These are phyloP conservation scores for Neurospora sp. DNA, from an alignment of 2,329 filamentous ascomycete species.

Conservation along the genomic window DNA sequence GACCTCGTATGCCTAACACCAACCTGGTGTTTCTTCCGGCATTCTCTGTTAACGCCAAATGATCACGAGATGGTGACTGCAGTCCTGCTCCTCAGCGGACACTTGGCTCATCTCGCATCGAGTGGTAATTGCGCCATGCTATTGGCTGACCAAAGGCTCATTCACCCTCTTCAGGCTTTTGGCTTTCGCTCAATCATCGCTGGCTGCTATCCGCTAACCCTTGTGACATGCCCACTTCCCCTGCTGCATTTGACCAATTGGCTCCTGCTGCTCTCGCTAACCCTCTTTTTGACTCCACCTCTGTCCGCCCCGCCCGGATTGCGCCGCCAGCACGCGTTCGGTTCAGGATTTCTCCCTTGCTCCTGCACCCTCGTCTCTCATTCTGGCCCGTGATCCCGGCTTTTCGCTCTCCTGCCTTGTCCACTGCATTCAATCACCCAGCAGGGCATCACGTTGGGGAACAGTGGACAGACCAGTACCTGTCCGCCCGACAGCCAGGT, in stretches of 20 bases:
- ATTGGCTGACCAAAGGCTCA: slow-evolving; percentile 12
- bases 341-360: slow-evolving; percentile 4
- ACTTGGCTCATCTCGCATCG: slow-evolving; percentile 14
- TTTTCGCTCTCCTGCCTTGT: background rate
- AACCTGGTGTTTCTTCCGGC: too few relatives aligned
- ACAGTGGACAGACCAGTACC: background rate
- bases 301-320: slow-evolving; percentile 14
- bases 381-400: background rate
- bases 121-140: background rate
- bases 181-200: slow-evolving; percentile 18
- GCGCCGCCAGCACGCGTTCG: slow-evolving; percentile 4
- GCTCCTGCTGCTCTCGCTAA: slow-evolving; percentile 9
- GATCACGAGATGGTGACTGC: background rate
- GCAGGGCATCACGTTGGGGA: too few relatives aligned
- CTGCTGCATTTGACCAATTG: slow-evolving; percentile 16
- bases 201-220: slow-evolving; percentile 21
- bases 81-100: background rate
- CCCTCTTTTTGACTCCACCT: slow-evolving; percentile 5
- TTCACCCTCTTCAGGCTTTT: slow-evolving; percentile 9
- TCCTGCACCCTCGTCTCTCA: slow-evolving; percentile 11
- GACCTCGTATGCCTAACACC: background rate
- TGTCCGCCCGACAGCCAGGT: background rate
- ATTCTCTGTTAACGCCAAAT: background rate
- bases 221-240: slow-evolving; percentile 12
- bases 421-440: too few relatives aligned